These are phyloP conservation scores for Begonia masoniana DNA, from an alignment of 306 rosid species.

Conservation along the genomic window DNA sequence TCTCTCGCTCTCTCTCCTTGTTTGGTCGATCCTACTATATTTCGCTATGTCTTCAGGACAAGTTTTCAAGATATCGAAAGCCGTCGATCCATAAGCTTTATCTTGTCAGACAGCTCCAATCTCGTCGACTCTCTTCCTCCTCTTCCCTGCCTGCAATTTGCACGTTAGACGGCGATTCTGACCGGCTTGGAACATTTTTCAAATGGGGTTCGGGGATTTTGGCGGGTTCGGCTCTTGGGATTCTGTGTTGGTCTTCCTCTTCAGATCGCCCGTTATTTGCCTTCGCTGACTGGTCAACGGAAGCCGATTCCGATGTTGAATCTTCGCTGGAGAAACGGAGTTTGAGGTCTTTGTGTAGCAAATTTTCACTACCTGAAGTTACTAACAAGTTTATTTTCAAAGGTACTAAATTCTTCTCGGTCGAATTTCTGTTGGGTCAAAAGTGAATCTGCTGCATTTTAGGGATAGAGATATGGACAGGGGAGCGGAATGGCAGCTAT, in stretches of 20 bases:
- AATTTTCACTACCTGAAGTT: conserved; percentile 41
- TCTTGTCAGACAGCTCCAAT: conserved; percentile 15
- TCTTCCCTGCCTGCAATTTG: conserved; percentile 12
- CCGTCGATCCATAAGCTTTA: conserved; percentile 13
- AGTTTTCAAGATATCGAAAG: conserved; percentile 30
- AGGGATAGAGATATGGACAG: not conserved
- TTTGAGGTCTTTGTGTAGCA: conserved; percentile 18
- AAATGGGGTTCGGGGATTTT: conserved; percentile 31
- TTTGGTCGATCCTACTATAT: not conserved
- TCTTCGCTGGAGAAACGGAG: conserved; percentile 3
- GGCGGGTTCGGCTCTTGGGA: conserved; percentile 36
- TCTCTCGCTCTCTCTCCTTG: too few relatives aligned
- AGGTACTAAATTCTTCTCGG: conserved; percentile 19
- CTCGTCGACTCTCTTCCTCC: conserved; percentile 10
- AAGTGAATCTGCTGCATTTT: not conserved
- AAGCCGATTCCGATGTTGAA: not conserved
- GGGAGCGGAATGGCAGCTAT: not conserved
- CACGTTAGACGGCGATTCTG: conserved; percentile 2
- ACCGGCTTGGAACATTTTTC: conserved; percentile 10
- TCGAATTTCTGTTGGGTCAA: not conserved
- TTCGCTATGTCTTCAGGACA: conserved; percentile 24
- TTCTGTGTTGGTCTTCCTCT: conserved; percentile 31
- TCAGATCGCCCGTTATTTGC: conserved; percentile 11
- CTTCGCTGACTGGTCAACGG: conserved; percentile 20
- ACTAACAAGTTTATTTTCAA: conserved; percentile 26